These are phyloP conservation scores for Colletotrichum simmondsii DNA, from an alignment of 2,329 filamentous ascomycete species.

Conservation along the genomic window DNA sequence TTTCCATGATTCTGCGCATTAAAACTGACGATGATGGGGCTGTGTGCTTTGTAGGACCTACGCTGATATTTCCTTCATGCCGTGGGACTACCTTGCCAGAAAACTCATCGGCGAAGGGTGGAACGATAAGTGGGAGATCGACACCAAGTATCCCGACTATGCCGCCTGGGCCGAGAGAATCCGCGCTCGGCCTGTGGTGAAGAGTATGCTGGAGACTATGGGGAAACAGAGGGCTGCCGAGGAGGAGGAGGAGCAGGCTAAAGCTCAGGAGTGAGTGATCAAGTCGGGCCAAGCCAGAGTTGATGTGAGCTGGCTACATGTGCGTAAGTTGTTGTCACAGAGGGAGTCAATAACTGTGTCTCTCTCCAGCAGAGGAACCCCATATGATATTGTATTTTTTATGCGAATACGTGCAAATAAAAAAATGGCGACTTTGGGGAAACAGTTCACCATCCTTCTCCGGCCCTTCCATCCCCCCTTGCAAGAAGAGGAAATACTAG, in stretches of 20 bases:
- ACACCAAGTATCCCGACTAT: constrained; percentile 48
- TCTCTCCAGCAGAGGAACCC: background rate
- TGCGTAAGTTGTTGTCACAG: background rate
- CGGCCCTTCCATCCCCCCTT: background rate
- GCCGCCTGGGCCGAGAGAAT: constrained; percentile 47
- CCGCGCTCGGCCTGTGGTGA: constrained; percentile 43
- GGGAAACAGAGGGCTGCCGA: background rate
- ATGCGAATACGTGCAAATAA: background rate
- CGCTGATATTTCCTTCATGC: constrained; percentile 46
- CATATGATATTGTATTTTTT: background rate
- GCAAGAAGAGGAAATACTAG: background rate
- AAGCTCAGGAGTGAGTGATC: background rate
- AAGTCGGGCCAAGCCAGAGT: background rate
- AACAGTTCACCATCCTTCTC: background rate
- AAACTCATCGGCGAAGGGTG: constrained; percentile 35
- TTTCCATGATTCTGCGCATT: background rate
- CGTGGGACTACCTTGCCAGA: constrained; percentile 39
- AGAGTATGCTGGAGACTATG: constrained; percentile 36
- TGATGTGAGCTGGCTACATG: background rate
- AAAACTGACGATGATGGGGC: background rate
- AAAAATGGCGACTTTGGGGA: background rate
- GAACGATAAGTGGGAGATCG: constrained; percentile 39
- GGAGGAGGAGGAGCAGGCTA: background rate
- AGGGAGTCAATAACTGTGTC: background rate
- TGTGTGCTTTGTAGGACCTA: constrained; percentile 37